Conservation (phyloP, 371 early-diverging fungal species). For the Apophysomyces sp. region DNA sequence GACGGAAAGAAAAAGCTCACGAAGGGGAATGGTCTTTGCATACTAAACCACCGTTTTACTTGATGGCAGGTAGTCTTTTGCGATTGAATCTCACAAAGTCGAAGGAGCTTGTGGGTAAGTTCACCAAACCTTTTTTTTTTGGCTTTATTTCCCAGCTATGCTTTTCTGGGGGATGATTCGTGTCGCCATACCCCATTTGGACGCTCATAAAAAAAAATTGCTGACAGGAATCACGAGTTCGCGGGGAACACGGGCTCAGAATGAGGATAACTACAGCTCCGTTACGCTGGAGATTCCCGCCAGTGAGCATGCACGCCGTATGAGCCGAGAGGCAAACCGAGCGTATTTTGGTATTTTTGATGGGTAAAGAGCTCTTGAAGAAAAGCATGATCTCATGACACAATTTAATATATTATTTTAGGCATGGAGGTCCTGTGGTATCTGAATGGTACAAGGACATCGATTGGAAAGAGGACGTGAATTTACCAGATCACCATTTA, state of each 20-base stretch:
- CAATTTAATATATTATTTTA: slow-evolving; percentile 7
- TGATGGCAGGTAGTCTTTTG: slow-evolving; percentile 12
- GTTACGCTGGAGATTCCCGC: slow-evolving; percentile 36
- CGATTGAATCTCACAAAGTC: slow-evolving; percentile 28
- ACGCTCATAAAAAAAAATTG: not conserved
- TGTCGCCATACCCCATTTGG: slow-evolving; percentile 3
- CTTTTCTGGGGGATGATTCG: not conserved
- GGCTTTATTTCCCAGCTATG: not conserved
- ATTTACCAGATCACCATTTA: slow-evolving; percentile 4
- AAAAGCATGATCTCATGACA: not conserved
- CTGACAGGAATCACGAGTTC: slow-evolving; percentile 28
- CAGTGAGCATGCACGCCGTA: slow-evolving; percentile 4
- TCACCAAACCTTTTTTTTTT: not conserved
- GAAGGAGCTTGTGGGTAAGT: slow-evolving; percentile 29
- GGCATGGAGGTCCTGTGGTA: slow-evolving; percentile 46
- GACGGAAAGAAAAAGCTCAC: not conserved
- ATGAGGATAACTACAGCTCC: slow-evolving; percentile 46
- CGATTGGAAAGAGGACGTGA: not conserved
- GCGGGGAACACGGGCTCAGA: slow-evolving; percentile 46
- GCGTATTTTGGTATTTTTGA: slow-evolving; percentile 58
- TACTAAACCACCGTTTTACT: not conserved
- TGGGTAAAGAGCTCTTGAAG: slow-evolving; percentile 47
- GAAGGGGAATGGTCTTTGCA: not conserved
- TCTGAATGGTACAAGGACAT: slow-evolving; percentile 36
- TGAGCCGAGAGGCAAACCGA: slow-evolving; percentile 35